These are phyloP conservation scores for Ceratocystis diversiconidia DNA, from an alignment of 2,329 filamentous ascomycete genomes.

Conservation along the genomic window DNA sequence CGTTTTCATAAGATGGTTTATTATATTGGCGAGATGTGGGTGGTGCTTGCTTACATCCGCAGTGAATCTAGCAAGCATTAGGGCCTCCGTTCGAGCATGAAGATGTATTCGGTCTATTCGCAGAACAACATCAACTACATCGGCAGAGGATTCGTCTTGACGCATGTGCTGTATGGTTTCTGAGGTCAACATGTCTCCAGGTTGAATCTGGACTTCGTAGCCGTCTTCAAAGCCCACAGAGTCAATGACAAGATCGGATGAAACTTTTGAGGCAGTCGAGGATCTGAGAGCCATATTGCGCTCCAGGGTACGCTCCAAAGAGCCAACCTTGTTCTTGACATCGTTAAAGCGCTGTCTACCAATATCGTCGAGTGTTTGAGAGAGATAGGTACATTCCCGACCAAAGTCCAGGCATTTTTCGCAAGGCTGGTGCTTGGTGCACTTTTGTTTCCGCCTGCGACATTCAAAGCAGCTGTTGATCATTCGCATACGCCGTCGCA, in stretches of 20 bases:
- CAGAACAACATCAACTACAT: conserved; percentile 58
- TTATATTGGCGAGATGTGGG: not conserved
- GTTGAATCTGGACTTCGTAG: conserved; percentile 45
- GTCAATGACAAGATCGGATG: conserved; percentile 29
- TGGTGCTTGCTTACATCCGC: conserved; percentile 43
- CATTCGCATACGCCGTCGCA: conserved; percentile 48
- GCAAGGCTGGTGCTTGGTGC: conserved; percentile 60
- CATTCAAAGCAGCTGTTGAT: conserved; percentile 58
- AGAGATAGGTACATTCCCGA: conserved; percentile 48
- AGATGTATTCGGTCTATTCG: conserved; percentile 58
- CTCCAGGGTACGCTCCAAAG: conserved; percentile 55
- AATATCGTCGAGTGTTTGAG: conserved; percentile 52
- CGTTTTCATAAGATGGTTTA: not conserved
- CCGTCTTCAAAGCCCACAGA: conserved; percentile 43
- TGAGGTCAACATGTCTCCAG: conserved; percentile 45
- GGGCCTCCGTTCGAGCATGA: conserved; percentile 59
- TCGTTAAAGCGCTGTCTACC: conserved; percentile 57
- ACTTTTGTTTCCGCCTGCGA: conserved; percentile 62
- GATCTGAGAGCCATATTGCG: conserved; percentile 42
- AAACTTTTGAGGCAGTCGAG: conserved; percentile 20
- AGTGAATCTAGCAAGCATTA: conserved; percentile 53
- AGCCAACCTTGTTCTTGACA: conserved; percentile 66
- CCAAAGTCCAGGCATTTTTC: conserved; percentile 46
- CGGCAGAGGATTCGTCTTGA: conserved; percentile 44
- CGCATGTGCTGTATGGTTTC: conserved; percentile 25